A percentile compares a stretch with the other conserved stretches of the same genome.
Evolutionary conservation across 2,329 filamentous ascomycete species (phyloP).

Genomic region (Calonectria leucothoes): DNA sequence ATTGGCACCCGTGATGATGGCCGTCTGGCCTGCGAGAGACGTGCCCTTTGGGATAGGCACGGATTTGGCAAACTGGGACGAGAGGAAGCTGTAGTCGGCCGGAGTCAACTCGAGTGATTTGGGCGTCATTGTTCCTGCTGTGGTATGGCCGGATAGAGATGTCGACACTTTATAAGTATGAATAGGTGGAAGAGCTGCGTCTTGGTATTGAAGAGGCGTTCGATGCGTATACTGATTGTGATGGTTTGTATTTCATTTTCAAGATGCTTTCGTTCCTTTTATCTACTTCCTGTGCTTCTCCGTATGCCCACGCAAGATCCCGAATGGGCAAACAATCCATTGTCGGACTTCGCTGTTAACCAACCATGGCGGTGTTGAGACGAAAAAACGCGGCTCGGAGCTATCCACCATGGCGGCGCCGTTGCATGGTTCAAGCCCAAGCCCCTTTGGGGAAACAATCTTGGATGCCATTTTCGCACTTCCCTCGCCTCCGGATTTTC

Average conservation of each 20-base stretch:
- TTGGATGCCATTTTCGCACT: neutral
- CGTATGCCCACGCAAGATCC: neutral
- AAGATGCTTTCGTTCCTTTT: neutral
- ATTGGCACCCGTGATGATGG: constrained; percentile 63
- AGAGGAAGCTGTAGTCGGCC: constrained; percentile 34
- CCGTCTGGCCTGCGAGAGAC: constrained; percentile 50
- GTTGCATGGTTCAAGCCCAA: neutral
- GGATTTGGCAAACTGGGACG: constrained; percentile 42
- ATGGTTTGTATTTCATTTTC: neutral
- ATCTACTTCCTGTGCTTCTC: neutral
- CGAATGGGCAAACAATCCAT: constrained; percentile 33
- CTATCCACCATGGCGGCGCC: neutral
- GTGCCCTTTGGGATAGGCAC: constrained; percentile 32
- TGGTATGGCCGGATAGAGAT: neutral
- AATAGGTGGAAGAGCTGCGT: neutral
- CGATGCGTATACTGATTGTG: neutral
- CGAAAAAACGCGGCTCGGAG: neutral
- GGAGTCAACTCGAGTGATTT: constrained; percentile 36
- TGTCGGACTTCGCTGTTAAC: neutral
- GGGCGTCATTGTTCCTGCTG: constrained; percentile 30
- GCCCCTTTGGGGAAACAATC: constrained; percentile 21
- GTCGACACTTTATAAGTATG: neutral
- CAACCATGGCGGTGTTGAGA: neutral
- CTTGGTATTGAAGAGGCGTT: neutral
- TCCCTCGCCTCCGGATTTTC: neutral